Conservation (phyloP, 805 yeast species). For the Candida ponderosae region DNA sequence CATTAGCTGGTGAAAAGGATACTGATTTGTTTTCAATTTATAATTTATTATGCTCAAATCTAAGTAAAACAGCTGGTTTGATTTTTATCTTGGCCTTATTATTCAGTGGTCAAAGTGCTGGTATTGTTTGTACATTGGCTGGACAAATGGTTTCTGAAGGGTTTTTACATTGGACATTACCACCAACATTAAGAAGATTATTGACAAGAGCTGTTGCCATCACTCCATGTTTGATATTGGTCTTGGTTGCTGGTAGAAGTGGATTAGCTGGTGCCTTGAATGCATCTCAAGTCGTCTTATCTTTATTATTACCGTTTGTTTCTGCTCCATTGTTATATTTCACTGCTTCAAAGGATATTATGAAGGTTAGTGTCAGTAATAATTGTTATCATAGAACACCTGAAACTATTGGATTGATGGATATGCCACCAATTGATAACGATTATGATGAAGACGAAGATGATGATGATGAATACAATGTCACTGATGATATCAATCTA, state of each 20-base stretch:
- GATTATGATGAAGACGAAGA: constrained; percentile 2
- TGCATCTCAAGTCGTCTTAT: constrained; percentile 78
- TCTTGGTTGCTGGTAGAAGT: constrained; percentile 67
- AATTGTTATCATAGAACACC: constrained; percentile 7
- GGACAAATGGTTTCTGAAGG: constrained; percentile 96
- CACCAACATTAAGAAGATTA: constrained; percentile 75
- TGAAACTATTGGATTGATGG: constrained; percentile 10
- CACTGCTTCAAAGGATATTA: constrained; percentile 61
- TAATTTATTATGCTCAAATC: constrained; percentile 47
- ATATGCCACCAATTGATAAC: constrained; percentile 3
- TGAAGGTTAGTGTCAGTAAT: constrained; percentile 42
- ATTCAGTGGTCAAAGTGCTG: constrained; percentile 88
- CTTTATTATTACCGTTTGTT: constrained; percentile 75
- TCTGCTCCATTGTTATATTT: constrained; percentile 82
- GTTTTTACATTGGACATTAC: constrained; percentile 68
- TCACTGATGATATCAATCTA: background rate
- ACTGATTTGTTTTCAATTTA: constrained; percentile 79
- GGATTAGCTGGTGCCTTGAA: constrained; percentile 74
- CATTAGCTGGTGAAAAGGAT: constrained; percentile 42
- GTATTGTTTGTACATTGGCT: constrained; percentile 89
- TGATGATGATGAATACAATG: background rate
- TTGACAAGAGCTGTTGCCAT: constrained; percentile 81
- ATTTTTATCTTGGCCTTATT: constrained; percentile 79
- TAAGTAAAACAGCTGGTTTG: constrained; percentile 75
- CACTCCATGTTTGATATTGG: constrained; percentile 75